A percentile compares a stretch with the other conserved stretches of the same genome.
Conservation (phyloP, 169 alveolate genomes). For the Amoebophrya sp. region DNA sequence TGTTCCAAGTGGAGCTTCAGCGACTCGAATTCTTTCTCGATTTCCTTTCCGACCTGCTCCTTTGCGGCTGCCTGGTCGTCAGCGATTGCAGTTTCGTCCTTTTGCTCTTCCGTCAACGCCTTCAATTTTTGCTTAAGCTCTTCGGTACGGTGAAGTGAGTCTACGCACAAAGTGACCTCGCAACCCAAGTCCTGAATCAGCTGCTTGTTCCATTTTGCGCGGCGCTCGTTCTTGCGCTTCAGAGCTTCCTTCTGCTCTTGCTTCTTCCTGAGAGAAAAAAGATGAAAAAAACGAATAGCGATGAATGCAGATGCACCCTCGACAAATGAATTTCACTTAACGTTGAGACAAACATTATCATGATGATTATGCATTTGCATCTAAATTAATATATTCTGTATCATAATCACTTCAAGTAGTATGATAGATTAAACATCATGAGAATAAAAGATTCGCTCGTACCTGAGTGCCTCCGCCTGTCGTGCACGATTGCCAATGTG, state of each 20-base stretch:
- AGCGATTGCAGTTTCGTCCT: too few relatives aligned
- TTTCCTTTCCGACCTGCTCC: background rate
- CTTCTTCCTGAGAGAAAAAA: constrained; percentile 22
- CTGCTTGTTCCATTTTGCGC: constrained; percentile 21
- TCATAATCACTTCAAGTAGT: too few relatives aligned
- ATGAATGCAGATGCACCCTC: too few relatives aligned
- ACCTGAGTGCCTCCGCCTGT: background rate
- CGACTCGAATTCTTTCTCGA: background rate
- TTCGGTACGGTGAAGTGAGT: background rate
- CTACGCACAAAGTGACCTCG: background rate
- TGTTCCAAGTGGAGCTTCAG: background rate
- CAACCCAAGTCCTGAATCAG: constrained; percentile 11
- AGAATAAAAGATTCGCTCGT: too few relatives aligned
- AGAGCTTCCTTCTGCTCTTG: constrained; percentile 16
- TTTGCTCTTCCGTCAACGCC: too few relatives aligned
- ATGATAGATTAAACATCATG: too few relatives aligned
- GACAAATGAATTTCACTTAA: too few relatives aligned
- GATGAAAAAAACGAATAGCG: too few relatives aligned
- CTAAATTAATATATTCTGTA: too few relatives aligned
- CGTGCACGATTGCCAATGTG: background rate
- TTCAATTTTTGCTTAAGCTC: background rate
- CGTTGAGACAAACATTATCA: too few relatives aligned
- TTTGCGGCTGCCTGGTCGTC: background rate
- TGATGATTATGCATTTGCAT: too few relatives aligned
- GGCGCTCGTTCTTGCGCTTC: background rate